Evolutionary conservation across 2,329 filamentous ascomycete genomes (phyloP).

Genomic region (Fusarium verticillioides): DNA sequence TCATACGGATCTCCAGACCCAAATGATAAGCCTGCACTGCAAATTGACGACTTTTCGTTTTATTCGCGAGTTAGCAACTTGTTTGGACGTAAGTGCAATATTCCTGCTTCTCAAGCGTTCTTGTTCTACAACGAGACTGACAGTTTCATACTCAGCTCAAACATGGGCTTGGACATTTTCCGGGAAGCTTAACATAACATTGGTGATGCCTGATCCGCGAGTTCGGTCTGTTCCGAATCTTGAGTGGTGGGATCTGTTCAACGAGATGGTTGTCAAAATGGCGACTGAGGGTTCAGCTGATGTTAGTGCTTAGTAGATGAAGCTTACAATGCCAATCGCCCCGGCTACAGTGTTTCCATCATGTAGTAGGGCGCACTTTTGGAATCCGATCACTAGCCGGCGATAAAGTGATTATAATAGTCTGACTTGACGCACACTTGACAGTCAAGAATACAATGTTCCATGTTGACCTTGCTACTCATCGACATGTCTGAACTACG

Average conservation of each 20-base stretch:
- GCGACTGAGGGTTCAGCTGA: neutral
- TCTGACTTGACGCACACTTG: neutral
- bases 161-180: constrained; percentile 5
- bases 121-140: neutral
- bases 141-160: neutral
- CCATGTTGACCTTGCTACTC: neutral
- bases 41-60: constrained; percentile 1
- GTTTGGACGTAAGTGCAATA: neutral
- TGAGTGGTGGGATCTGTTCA: neutral
- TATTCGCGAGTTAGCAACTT: constrained; percentile 8
- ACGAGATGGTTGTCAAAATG: neutral
- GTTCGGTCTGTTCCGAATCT: neutral
- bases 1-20: neutral
- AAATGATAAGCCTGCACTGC: neutral
- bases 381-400: neutral
- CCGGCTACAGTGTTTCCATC: no score
- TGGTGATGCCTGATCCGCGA: constrained; percentile 8
- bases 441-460: neutral
- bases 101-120: no score
- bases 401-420: neutral
- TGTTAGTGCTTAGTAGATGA: neutral
- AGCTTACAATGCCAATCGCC: neutral
- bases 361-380: neutral
- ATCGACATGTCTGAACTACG: rapidly evolving
- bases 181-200: neutral